phyloP scores from a whole-genome alignment of 306 rosid species.

The Malus sylvestris region DNA sequence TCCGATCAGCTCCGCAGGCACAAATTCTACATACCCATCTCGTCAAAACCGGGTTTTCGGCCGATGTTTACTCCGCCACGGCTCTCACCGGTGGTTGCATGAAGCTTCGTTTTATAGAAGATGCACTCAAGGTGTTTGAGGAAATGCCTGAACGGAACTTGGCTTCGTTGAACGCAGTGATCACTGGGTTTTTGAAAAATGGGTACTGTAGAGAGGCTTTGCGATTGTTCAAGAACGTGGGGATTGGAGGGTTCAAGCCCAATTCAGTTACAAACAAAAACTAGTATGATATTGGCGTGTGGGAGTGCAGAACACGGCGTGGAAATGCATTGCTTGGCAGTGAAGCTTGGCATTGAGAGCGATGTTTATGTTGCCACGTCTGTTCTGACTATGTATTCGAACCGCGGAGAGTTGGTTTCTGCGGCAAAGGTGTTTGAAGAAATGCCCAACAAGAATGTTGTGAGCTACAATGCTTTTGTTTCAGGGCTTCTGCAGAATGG shows the following conservation, averaged over 20 bases:
- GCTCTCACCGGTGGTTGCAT: constrained; percentile 40
- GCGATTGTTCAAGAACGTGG: constrained; percentile 16
- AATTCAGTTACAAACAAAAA: constrained; percentile 44
- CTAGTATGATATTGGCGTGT: constrained; percentile 35
- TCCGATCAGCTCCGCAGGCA: constrained; percentile 18
- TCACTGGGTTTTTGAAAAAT: constrained; percentile 43
- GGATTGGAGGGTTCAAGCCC: constrained; percentile 29
- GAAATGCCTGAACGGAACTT: constrained; percentile 53
- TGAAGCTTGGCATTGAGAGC: constrained; percentile 29
- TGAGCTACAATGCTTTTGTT: constrained; percentile 59
- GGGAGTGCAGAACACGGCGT: constrained; percentile 17
- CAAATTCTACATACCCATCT: constrained; percentile 50
- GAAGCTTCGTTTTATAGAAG: constrained; percentile 4
- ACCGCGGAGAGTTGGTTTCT: constrained; percentile 27
- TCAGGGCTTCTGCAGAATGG: constrained; percentile 57
- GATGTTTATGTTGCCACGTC: constrained; percentile 62
- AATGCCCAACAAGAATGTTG: constrained; percentile 40
- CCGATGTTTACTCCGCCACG: constrained; percentile 45
- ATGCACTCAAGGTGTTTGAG: constrained; percentile 52
- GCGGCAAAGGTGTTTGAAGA: constrained; percentile 45
- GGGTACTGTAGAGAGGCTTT: constrained; percentile 39
- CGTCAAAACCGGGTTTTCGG: constrained; percentile 46
- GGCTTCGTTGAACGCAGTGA: constrained; percentile 42
- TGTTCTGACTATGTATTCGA: constrained; percentile 45
- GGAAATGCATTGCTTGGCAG: constrained; percentile 51